phyloP scores from a whole-genome alignment of 495 filamentous ascomycete genomes.

The Xylaria palmicola region DNA sequence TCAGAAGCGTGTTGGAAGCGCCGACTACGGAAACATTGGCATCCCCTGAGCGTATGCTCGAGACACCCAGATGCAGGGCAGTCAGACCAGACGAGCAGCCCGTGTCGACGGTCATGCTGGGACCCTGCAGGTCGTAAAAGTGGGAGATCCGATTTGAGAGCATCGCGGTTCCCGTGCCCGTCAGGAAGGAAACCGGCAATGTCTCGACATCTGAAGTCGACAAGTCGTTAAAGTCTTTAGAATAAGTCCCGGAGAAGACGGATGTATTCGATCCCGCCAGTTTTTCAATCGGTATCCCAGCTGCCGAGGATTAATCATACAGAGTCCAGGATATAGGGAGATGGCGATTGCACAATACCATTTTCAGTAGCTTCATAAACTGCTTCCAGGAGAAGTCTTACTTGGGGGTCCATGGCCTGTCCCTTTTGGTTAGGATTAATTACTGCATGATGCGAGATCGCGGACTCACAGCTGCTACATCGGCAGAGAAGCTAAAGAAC shows the following conservation, averaged over 20 bases:
- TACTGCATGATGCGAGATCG: not conserved
- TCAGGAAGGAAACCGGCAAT: not conserved
- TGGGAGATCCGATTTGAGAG: slow-evolving; percentile 18
- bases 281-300: slow-evolving; percentile 71
- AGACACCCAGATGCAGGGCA: slow-evolving; percentile 32
- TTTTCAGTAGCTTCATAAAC: no score
- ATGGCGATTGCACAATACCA: not conserved
- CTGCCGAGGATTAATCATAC: slow-evolving; percentile 20
- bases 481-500: slow-evolving; percentile 1
- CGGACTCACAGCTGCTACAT: not conserved
- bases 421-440: not conserved
- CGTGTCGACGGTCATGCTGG: slow-evolving; percentile 67
- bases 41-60: not conserved
- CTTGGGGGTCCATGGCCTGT: slow-evolving; percentile 72
- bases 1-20: not conserved
- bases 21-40: not conserved
- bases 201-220: not conserved
- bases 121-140: slow-evolving; percentile 45
- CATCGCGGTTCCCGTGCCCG: slow-evolving; percentile 54
- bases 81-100: slow-evolving; percentile 69
- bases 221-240: not conserved
- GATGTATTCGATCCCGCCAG: slow-evolving; percentile 51
- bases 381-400: slow-evolving; percentile 70
- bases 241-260: slow-evolving; percentile 18
- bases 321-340: no score